A percentile compares a stretch with the other conserved stretches of the same genome.
These are phyloP conservation scores for Akanthomyces uredinophilus DNA, from an alignment of 2,329 filamentous ascomycete species.

Conservation along the genomic window DNA sequence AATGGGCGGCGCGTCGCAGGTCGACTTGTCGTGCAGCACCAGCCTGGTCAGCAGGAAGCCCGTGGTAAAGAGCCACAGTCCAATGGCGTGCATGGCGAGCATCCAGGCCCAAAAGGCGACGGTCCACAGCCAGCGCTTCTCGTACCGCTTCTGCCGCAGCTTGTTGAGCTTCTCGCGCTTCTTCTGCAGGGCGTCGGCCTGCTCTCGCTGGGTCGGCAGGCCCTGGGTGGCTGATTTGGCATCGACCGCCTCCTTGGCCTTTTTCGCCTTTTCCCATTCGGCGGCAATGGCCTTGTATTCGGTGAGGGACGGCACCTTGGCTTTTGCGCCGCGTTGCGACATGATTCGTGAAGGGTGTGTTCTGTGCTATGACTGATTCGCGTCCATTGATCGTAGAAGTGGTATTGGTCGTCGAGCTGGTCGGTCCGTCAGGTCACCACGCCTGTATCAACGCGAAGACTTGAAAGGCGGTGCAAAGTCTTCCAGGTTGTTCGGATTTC, in stretches of 20 bases:
- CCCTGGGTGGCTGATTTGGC: conserved; percentile 28
- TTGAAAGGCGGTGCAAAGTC: not conserved
- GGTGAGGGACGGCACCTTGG: conserved; percentile 19
- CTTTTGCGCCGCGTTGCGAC: conserved; percentile 11
- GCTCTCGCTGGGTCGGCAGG: conserved; percentile 28
- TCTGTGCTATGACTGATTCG: conserved; percentile 4
- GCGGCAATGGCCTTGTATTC: conserved; percentile 51
- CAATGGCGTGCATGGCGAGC: conserved; percentile 68
- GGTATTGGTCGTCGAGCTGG: not conserved
- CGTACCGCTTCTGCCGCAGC: conserved; percentile 44
- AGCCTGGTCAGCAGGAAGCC: conserved; percentile 89
- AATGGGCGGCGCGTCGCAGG: conserved; percentile 64
- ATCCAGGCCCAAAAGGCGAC: conserved; percentile 66
- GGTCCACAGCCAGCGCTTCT: conserved; percentile 52
- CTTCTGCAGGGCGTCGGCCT: conserved; percentile 36
- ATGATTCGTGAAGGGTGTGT: not conserved
- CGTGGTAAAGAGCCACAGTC: conserved; percentile 87
- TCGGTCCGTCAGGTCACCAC: not conserved
- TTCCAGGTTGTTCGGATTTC: not conserved
- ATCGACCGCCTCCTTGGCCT: conserved; percentile 40
- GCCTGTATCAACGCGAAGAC: not conserved
- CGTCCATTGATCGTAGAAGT: not conserved
- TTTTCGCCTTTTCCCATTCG: conserved; percentile 50
- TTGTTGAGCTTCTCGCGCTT: conserved; percentile 44
- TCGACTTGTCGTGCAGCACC: conserved; percentile 71